These are phyloP conservation scores for Cinchona pubescens DNA, from an alignment of 257 asterid genomes.

Conservation along the genomic window DNA sequence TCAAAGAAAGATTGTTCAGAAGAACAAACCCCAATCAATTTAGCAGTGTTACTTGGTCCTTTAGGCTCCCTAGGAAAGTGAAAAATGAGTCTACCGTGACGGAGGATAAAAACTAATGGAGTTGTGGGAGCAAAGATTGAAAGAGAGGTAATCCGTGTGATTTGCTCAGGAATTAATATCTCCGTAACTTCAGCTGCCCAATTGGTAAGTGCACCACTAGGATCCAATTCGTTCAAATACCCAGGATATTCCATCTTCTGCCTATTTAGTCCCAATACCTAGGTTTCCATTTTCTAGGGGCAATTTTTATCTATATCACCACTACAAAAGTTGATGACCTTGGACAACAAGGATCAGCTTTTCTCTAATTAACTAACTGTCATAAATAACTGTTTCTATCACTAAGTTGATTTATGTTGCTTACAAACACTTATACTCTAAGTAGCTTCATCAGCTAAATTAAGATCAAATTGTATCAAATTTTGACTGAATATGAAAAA, in stretches of 20 bases:
- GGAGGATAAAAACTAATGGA: not conserved
- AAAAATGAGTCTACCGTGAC: not conserved
- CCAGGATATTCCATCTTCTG: too few relatives aligned
- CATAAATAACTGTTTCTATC: not conserved
- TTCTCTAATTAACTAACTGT: not conserved
- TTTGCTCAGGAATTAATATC: not conserved
- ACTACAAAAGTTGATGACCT: not conserved
- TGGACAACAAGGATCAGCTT: not conserved
- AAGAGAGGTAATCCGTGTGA: not conserved
- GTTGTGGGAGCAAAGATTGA: not conserved
- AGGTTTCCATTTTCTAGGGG: not conserved
- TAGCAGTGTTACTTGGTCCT: not conserved
- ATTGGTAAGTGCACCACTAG: not conserved
- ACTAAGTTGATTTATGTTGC: not conserved
- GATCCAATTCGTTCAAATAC: too few relatives aligned
- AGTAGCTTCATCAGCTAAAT: not conserved
- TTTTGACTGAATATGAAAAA: not conserved
- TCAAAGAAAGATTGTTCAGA: not conserved
- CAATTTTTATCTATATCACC: not conserved
- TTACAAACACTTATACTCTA: not conserved
- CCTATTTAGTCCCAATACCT: not conserved
- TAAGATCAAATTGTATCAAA: not conserved
- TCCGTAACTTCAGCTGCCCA: not conserved
- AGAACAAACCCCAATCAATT: not conserved
- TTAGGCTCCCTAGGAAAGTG: constrained; percentile 1